Evolutionary conservation across 2,329 filamentous ascomycete species (phyloP).

Genomic region (Arthrobotrys sinensis): DNA sequence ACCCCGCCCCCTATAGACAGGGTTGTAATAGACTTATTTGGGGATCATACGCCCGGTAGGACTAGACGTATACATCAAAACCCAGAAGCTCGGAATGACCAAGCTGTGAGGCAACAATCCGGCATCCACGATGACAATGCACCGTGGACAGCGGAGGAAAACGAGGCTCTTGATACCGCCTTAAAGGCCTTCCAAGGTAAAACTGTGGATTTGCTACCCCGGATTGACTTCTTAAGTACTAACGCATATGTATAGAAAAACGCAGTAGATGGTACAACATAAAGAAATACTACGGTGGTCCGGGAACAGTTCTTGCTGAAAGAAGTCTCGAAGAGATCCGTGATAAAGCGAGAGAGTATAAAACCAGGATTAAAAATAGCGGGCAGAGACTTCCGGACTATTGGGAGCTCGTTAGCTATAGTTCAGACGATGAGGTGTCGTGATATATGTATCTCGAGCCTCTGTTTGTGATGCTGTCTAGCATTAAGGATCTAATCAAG

Average conservation of each 20-base stretch:
- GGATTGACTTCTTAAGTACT: not conserved
- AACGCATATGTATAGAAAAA: not conserved
- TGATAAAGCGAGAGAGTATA: not conserved
- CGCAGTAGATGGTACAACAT: constrained; percentile 32
- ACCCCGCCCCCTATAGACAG: constrained; percentile 30
- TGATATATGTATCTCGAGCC: not conserved
- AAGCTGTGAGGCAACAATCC: not conserved
- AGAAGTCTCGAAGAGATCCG: not conserved
- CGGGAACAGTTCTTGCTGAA: constrained; percentile 21
- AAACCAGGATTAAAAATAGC: not conserved
- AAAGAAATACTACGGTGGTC: constrained; percentile 18
- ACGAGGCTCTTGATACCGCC: constrained; percentile 10
- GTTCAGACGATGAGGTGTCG: not conserved
- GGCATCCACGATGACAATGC: constrained; percentile 43
- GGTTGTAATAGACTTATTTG: constrained; percentile 37
- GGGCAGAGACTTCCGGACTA: constrained; percentile 1
- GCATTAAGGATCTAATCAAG: constrained; percentile 40
- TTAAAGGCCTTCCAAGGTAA: constrained; percentile 1
- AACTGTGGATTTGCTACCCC: too few relatives aligned
- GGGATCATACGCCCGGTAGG: constrained; percentile 50
- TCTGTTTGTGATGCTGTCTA: not conserved
- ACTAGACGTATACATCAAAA: constrained; percentile 28
- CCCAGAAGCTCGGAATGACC: not conserved
- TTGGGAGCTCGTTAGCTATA: not conserved
- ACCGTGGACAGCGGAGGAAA: constrained; percentile 53